phyloP scores from a whole-genome alignment of 2,329 filamentous ascomycete species.

The Calonectria hawksworthii region DNA sequence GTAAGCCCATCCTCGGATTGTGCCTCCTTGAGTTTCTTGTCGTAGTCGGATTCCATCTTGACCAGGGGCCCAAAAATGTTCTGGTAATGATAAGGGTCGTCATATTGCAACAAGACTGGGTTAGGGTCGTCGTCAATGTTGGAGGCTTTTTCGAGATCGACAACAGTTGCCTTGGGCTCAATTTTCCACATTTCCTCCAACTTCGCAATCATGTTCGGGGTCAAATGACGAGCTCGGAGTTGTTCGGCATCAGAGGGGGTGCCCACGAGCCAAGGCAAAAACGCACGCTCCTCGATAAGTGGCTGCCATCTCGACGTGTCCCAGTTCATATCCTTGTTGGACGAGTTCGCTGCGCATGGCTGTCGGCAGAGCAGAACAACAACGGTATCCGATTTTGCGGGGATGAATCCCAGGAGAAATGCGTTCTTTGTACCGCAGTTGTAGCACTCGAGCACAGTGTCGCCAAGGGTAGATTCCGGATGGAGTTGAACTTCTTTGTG shows the following conservation, averaged over 20 bases:
- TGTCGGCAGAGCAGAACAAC: conserved; percentile 97
- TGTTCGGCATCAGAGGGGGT: conserved; percentile 94
- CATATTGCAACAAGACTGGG: conserved; percentile 92
- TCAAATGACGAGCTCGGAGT: conserved; percentile 92
- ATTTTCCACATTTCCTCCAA: conserved; percentile 99
- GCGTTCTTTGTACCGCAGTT: conserved; percentile 99
- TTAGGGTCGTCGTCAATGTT: conserved; percentile 96
- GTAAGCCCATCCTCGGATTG: conserved; percentile 97
- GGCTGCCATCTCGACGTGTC: conserved; percentile 98
- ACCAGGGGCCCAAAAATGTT: conserved; percentile 98
- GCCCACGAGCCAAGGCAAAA: conserved; percentile 92
- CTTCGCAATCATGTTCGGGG: conserved; percentile 94
- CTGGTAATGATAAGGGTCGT: conserved; percentile 98
- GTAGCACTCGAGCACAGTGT: conserved; percentile 98
- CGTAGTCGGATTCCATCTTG: conserved; percentile 99
- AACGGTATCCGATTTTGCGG: conserved; percentile 97
- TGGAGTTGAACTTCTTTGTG: conserved; percentile 99
- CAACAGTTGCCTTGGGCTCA: conserved; percentile 87
- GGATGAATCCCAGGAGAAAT: conserved; percentile 97
- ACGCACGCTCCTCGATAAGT: conserved; percentile 95
- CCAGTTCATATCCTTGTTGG: conserved; percentile 99
- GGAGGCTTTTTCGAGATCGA: conserved; percentile 90
- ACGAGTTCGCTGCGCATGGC: conserved; percentile 93
- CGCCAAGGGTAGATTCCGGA: conserved; percentile 90
- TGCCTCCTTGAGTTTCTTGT: conserved; percentile 98